Base-by-base conservation (phyloP, 768 basidiomycete genomes). In the Kwoniella botswanensis region DNA sequence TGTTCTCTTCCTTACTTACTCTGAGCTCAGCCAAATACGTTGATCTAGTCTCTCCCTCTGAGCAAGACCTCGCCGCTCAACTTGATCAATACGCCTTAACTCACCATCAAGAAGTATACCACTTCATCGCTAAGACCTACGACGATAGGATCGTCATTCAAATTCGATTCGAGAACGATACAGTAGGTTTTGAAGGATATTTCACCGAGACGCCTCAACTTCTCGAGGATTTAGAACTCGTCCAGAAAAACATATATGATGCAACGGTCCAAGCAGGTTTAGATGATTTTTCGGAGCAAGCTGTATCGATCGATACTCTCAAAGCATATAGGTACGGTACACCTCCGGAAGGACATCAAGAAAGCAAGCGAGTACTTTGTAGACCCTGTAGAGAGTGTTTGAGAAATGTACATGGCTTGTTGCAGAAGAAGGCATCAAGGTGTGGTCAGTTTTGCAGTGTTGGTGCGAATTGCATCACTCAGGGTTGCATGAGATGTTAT, bases 101-200 rank as follows among this genome's bases (percentile, higher is more conserved):
- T 2, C 46, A 50, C 46, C 46, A 50, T 50, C 13, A 13, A 50
- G 54, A 56, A 12, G 54, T 56, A 56, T 56, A 56, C 15, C 54
- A 56, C 2, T 56, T 56, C 10, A 56, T 56, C 15, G 54, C 54
- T 22, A 56, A 56, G 54, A 56, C 57, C 7, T 35, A 58, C 26
- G 57, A 58, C 13, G 57, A 58, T 13, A 58, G 29, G 15, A 58
- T 58, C 29, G 26, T 58, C 22, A 58, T 58, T 58, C 57, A 58
- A 18, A 58, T 58, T 58, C 22, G 59, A 61, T 61, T 18, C 42
- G 59, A 61, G 22, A 61, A 61, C 42, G 59, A 61, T 61, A n/a
- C 59, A 21, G 42, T 61, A 12, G 59, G 41, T 1, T 43, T 61
- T n/a, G 59, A 61, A 44, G 59, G 59, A 11, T 43, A 26, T 43